phyloP scores from a whole-genome alignment of 768 basidiomycete species.

The Lactarius indigo region DNA sequence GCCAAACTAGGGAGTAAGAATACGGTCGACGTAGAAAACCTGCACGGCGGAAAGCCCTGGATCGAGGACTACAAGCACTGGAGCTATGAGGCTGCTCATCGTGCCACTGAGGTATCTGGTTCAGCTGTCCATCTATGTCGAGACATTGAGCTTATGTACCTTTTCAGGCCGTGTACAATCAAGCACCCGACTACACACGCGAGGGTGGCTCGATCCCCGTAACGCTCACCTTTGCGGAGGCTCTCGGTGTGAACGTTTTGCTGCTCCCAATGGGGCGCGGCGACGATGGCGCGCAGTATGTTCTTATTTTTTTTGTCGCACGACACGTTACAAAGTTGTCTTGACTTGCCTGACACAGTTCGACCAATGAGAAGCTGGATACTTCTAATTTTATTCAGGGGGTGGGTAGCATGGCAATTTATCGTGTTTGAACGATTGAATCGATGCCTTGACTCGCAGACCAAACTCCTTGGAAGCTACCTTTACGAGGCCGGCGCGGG shows the following conservation, averaged over 20 bases:
- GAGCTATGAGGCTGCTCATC: conserved; percentile 88
- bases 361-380: conserved; percentile 95
- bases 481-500: conserved; percentile 10
- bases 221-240: conserved; percentile 90
- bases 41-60: conserved; percentile 90
- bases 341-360: conserved; percentile 41
- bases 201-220: conserved; percentile 96
- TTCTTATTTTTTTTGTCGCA: conserved; percentile 22
- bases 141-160: not conserved
- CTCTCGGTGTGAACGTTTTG: conserved; percentile 79
- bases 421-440: not conserved
- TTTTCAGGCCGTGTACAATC: conserved; percentile 53
- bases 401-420: conserved; percentile 40
- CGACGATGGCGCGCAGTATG: conserved; percentile 91
- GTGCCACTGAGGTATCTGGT: conserved; percentile 65
- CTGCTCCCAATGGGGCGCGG: conserved; percentile 91
- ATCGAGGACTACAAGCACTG: conserved; percentile 81
- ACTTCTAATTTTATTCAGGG: conserved; percentile 83
- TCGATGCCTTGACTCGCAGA: not conserved
- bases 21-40: conserved; percentile 62
- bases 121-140: conserved; percentile 1
- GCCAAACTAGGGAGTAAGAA: conserved; percentile 84
- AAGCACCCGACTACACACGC: conserved; percentile 76
- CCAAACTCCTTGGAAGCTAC: conserved; percentile 22
- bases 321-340: not conserved